Evolutionary conservation across 164 flowering plant genomes (phyloP).

Genomic region (Annona squamosa): DNA sequence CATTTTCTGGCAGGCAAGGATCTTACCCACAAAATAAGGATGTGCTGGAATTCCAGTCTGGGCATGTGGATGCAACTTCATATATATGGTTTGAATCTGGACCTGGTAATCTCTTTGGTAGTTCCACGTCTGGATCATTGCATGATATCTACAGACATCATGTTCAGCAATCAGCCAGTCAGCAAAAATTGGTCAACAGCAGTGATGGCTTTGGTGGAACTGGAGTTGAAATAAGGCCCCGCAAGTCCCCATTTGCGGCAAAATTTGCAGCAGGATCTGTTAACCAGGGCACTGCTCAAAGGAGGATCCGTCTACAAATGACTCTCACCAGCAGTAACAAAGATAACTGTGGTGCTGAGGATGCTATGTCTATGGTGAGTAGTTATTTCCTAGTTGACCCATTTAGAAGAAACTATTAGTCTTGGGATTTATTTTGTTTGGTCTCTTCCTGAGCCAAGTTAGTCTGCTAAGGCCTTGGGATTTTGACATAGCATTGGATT

Average conservation of each 20-base stretch:
- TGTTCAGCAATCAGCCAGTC: slow-evolving; percentile 6
- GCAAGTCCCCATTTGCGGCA: slow-evolving; percentile 5
- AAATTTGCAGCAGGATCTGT: not conserved
- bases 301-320: slow-evolving; percentile 45
- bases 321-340: slow-evolving; percentile 12
- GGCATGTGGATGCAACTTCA: no score
- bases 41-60: not conserved
- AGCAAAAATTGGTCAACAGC: slow-evolving; percentile 5
- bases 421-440: not conserved
- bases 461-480: not conserved
- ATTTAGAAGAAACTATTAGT: not conserved
- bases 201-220: slow-evolving; percentile 4
- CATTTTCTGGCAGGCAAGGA: not conserved
- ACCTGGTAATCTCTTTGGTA: slow-evolving; percentile 8
- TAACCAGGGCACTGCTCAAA: slow-evolving; percentile 43
- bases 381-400: not conserved
- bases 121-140: slow-evolving; percentile 7
- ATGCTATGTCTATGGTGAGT: slow-evolving; percentile 27
- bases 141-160: not conserved
- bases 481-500: not conserved
- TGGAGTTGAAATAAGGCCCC: slow-evolving; percentile 34
- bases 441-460: not conserved
- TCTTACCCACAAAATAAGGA: not conserved
- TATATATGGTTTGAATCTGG: not conserved
- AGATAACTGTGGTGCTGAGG: slow-evolving; percentile 8